phyloP scores from a whole-genome alignment of 805 yeast species.

The Candida coleopterorum region DNA sequence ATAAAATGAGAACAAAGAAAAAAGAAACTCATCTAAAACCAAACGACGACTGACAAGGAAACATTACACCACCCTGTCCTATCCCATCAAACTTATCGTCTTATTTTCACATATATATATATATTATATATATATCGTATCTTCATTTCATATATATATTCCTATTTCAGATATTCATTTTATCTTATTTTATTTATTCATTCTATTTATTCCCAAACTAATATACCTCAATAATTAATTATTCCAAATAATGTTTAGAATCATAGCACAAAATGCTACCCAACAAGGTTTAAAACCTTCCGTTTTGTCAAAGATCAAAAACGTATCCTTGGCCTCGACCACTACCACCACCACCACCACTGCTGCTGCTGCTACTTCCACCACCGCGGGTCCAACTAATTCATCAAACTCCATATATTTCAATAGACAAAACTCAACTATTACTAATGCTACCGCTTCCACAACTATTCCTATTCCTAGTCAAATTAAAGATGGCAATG shows the following conservation, averaged over 20 bases:
- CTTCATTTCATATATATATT: no score
- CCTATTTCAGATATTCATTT: no score
- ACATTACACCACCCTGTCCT: not conserved
- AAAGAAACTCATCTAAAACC: not conserved
- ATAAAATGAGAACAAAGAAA: not conserved
- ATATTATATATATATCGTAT: no score
- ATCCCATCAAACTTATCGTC: no score
- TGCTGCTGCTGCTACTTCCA: not conserved
- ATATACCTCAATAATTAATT: no score
- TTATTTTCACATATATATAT: no score
- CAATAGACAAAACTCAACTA: constrained; percentile 17
- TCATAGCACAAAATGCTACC: constrained; percentile 35
- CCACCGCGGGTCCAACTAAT: not conserved
- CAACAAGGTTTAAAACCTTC: constrained; percentile 33
- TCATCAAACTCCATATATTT: constrained; percentile 9
- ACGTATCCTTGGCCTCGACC: constrained; percentile 14
- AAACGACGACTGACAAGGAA: not conserved
- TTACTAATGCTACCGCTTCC: not conserved
- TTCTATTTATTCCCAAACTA: not conserved
- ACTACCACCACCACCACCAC: constrained; percentile 3
- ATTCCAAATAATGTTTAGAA: constrained; percentile 35
- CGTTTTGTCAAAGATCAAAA: constrained; percentile 33
- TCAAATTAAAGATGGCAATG: constrained; percentile 17
- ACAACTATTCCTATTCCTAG: not conserved
- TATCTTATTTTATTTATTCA: no score